Base-by-base conservation (phyloP, 306 rosid species). In the Begonia peltatifolia region DNA sequence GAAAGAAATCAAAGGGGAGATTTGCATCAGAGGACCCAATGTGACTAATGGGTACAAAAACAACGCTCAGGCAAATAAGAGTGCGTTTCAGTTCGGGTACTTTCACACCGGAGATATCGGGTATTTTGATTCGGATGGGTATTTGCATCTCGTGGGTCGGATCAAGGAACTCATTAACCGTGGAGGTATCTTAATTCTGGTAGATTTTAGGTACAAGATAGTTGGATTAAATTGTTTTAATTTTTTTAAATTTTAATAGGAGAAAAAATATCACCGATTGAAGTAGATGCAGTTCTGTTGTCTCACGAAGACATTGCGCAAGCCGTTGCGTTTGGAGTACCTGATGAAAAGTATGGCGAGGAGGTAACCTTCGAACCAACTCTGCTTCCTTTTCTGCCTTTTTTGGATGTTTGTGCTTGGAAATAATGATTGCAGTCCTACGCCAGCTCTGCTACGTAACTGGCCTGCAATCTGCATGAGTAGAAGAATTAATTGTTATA, bases 71-170 rank as follows among this genome's bases (percentile, higher is more conserved):
- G 86, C 75, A 14, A 82, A 73, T 48, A 77, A 60, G 13, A 14
- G 68, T 1, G 83, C 75, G 41, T 82, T 76, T 58, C 50, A 46
- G 53, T 74, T 71, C 30, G 83, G 77, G 6, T 82, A 83, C 83
- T 82, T 82, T 11, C 92, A 82, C 2, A 82, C 92, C 0, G 92
- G 92, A 6, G 92, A 82, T 53, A 22, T 82, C 18, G 92, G 92
- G 7, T 76, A 13, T 18, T 66, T 82, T 0, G 92, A 82, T 57
- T 76, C 81, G 0, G 83, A 82, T n/a, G 83, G 92, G 35, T 79
- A 82, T n/a, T 76, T 82, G 77, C 74, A 76, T 64, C 83, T 82
- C 30, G 92, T 82, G 47, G 92, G 92, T 53, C 83, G 92, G 74
- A 82, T 82, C 66, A 82, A 82, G 70, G 92, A 82, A 23, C 81